These are phyloP conservation scores for Podospora pseudoanserina DNA, from an alignment of 495 filamentous ascomycete species.

Conservation along the genomic window DNA sequence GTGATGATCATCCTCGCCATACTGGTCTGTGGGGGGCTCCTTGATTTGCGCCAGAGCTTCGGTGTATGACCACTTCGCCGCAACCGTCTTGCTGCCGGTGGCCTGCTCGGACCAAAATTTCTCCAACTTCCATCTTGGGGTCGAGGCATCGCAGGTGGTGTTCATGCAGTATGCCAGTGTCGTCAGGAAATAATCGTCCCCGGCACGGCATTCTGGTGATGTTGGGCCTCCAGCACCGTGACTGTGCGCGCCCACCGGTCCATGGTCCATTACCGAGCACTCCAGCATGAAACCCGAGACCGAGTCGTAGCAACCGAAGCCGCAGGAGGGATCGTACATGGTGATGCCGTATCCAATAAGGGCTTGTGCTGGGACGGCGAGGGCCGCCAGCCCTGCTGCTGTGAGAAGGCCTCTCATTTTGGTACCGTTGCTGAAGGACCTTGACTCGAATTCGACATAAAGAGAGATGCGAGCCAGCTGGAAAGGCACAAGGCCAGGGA, in stretches of 20 bases:
- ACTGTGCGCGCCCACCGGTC: conserved; percentile 10
- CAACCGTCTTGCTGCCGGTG: conserved; percentile 8
- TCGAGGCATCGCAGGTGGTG: conserved; percentile 24
- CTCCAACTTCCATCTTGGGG: conserved; percentile 29
- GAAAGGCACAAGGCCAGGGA: background rate
- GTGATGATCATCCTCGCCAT: conserved; percentile 4
- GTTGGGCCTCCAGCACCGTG: conserved; percentile 23
- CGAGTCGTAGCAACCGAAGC: conserved; percentile 29
- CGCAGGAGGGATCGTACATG: conserved; percentile 36
- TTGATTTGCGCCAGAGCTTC: conserved; percentile 14
- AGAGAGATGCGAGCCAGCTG: background rate
- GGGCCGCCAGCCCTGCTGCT: background rate
- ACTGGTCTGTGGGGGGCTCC: conserved; percentile 8
- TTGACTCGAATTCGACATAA: background rate
- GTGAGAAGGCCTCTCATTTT: conserved; percentile 6
- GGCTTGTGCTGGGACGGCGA: conserved; percentile 11
- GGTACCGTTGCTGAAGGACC: background rate
- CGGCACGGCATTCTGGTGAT: conserved; percentile 34
- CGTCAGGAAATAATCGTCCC: conserved; percentile 32
- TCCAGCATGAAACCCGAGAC: conserved; percentile 27
- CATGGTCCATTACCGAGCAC: conserved; percentile 26
- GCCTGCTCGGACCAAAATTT: conserved; percentile 29
- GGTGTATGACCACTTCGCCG: conserved; percentile 19
- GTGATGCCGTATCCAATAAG: conserved; percentile 37
- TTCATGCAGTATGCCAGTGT: conserved; percentile 41